A percentile compares a stretch with the other conserved stretches of the same genome.
Conservation (phyloP, 192 early-diverging fungal genomes). For the Spizellomyces sp. region DNA sequence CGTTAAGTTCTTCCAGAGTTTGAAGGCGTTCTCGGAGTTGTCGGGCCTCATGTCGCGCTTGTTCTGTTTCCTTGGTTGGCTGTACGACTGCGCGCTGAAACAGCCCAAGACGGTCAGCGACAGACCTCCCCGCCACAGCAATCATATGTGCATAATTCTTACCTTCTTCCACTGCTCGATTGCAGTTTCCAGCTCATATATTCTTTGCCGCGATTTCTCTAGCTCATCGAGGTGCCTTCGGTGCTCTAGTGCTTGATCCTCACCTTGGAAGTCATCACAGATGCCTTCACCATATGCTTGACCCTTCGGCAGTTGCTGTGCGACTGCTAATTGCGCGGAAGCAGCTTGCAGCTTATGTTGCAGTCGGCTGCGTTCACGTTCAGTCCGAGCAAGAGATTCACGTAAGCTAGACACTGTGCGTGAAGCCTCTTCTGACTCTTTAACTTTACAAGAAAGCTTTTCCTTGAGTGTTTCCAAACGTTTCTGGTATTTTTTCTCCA, state of each 20-base stretch:
- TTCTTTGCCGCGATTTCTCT: background rate
- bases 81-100: background rate
- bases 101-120: background rate
- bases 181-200: background rate
- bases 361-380: slow-evolving; percentile 29
- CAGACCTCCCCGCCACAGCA: too few relatives aligned
- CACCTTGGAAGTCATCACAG: background rate
- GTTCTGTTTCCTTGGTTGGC: background rate
- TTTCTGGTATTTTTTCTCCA: slow-evolving; percentile 40
- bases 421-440: slow-evolving; percentile 9
- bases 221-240: slow-evolving; percentile 6
- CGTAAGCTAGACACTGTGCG: slow-evolving; percentile 2
- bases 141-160: too few relatives aligned
- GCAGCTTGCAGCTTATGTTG: slow-evolving; percentile 24
- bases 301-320: background rate
- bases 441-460: slow-evolving; percentile 36
- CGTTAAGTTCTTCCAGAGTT: slow-evolving; percentile 33
- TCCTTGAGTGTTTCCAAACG: slow-evolving; percentile 31
- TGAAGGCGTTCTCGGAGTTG: slow-evolving; percentile 20
- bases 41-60: background rate
- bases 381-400: slow-evolving; percentile 23
- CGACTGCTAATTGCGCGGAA: slow-evolving; percentile 6
- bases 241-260: background rate
- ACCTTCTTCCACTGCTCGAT: too few relatives aligned
- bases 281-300: background rate